Conservation (phyloP, 202 grass and related monocot genomes). For the Thinopyrum obtusiflorum region DNA sequence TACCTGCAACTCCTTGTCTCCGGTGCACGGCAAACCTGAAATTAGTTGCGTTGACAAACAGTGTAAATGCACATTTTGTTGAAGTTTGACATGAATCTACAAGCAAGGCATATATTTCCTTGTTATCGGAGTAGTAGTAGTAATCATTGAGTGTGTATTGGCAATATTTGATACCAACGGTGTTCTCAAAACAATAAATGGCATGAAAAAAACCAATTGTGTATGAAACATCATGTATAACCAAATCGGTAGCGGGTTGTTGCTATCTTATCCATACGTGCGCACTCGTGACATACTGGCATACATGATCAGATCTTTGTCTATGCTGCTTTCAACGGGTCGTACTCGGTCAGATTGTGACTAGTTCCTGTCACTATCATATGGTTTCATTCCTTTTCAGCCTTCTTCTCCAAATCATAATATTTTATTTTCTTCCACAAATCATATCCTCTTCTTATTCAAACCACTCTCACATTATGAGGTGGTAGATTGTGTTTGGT, state of each 20-base stretch:
- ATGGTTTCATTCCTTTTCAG: neutral
- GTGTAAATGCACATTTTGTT: neutral
- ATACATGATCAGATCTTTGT: too few species aligned
- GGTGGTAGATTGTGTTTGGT: neutral
- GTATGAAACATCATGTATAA: neutral
- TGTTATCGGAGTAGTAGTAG: neutral
- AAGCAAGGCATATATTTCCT: neutral
- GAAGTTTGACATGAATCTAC: neutral
- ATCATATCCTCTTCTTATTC: too few species aligned
- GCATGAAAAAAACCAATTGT: neutral
- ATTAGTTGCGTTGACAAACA: neutral
- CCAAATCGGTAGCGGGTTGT: neutral
- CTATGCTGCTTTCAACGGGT: too few species aligned
- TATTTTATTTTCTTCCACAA: too few species aligned
- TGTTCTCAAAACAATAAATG: neutral
- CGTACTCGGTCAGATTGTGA: neutral
- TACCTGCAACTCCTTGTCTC: neutral
- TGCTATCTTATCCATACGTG: too few species aligned
- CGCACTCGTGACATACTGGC: too few species aligned
- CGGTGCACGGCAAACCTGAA: neutral
- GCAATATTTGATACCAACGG: neutral
- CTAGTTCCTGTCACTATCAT: neutral
- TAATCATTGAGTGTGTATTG: neutral
- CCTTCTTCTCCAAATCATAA: neutral
- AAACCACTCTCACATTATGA: neutral